A percentile compares a stretch with the other conserved stretches of the same genome.
Evolutionary conservation across 2,329 filamentous ascomycete genomes (phyloP).

Genomic region (Cladophialophora exuberans): DNA sequence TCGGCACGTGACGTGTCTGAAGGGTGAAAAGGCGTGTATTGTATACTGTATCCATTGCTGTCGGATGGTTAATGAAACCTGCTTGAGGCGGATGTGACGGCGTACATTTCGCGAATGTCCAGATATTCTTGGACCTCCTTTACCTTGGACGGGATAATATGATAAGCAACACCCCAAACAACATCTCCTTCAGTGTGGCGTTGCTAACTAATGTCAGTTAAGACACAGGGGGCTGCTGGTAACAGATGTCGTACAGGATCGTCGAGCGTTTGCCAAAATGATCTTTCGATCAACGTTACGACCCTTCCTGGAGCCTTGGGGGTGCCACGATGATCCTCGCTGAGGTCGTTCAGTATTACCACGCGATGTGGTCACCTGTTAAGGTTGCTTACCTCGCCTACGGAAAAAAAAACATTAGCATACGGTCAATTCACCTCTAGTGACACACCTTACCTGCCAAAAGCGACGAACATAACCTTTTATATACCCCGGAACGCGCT

Average conservation of each 20-base stretch:
- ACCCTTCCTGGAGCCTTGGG: conserved; percentile 85
- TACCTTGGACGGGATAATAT: conserved; percentile 73
- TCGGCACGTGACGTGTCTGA: conserved; percentile 42
- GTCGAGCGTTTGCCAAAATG: conserved; percentile 76
- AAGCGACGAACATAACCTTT: conserved; percentile 92
- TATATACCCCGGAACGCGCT: conserved; percentile 84
- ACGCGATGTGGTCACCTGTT: conserved; percentile 3
- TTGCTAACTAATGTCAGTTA: conserved; percentile 41
- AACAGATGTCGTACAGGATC: conserved; percentile 58
- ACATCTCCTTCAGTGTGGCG: conserved; percentile 53
- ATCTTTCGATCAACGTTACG: conserved; percentile 84
- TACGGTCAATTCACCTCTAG: not conserved
- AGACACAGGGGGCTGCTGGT: not conserved
- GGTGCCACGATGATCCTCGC: conserved; percentile 93
- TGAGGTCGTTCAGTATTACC: conserved; percentile 43
- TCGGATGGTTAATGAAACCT: conserved; percentile 6
- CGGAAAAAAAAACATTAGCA: conserved; percentile 13
- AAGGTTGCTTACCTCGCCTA: conserved; percentile 32
- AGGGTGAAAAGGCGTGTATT: conserved; percentile 82
- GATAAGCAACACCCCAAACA: conserved; percentile 93
- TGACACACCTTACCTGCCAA: conserved; percentile 79
- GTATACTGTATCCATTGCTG: conserved; percentile 86
- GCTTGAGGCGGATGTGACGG: not conserved
- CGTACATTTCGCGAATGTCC: conserved; percentile 83
- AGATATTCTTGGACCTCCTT: conserved; percentile 85